A percentile compares a stretch with the other conserved stretches of the same genome.
These are phyloP conservation scores for Diaporthe citri DNA, from an alignment of 2,329 filamentous ascomycete genomes.

Conservation along the genomic window DNA sequence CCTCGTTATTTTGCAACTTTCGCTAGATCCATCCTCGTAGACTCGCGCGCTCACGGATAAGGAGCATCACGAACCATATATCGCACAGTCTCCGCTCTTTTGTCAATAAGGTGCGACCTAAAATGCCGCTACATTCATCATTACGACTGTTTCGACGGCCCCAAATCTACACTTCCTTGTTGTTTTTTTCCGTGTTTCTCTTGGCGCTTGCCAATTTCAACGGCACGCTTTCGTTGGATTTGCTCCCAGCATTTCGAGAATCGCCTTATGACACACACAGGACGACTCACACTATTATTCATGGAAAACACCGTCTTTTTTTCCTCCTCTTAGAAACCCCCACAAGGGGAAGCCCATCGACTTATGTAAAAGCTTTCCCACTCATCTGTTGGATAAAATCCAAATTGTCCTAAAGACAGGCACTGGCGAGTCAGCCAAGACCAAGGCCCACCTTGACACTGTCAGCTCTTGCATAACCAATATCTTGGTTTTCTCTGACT, in stretches of 20 bases:
- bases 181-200: not conserved
- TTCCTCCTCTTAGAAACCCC: not conserved
- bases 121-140: not conserved
- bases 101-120: no score
- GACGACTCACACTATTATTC: not conserved
- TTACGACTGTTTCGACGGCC: not conserved
- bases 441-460: not conserved
- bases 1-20: not conserved
- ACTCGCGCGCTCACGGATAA: no score
- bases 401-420: conserved; percentile 8
- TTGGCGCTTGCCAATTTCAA: not conserved
- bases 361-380: not conserved
- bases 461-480: conserved; percentile 16
- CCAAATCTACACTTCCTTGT: not conserved
- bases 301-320: not conserved
- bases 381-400: not conserved
- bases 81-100: not conserved
- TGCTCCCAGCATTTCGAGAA: not conserved
- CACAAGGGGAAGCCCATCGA: not conserved
- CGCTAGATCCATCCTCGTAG: not conserved
- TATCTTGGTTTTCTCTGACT: not conserved
- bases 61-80: not conserved
- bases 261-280: not conserved
- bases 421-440: not conserved
- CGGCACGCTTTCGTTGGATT: not conserved